Base-by-base conservation (phyloP, 192 early-diverging fungal genomes). In the Chytriomyces sp. region DNA sequence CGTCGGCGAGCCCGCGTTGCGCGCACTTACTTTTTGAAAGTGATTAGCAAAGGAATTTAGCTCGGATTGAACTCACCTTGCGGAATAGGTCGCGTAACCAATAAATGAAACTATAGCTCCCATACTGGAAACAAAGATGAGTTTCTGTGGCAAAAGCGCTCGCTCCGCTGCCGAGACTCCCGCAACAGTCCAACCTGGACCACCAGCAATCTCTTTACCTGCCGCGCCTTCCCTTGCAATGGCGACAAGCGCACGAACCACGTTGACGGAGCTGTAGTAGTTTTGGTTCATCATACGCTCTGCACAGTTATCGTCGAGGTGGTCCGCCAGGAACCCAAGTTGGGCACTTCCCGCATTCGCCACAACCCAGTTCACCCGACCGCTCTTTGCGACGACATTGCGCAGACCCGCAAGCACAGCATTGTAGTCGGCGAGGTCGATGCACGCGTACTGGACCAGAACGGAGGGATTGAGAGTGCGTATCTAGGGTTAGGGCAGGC, bases 21-120 rank as follows among this genome's bases (percentile, higher is more conserved):
- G 80, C 84, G 52, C 67, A 81, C 65, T 85, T 85, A 58, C 72
- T n/a, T n/a, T n/a, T n/a, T n/a, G n/a, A n/a, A n/a, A n/a, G n/a
- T n/a, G n/a, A n/a, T n/a, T n/a, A n/a, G n/a, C n/a, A n/a, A n/a
- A n/a, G n/a, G n/a, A n/a, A n/a, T n/a, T n/a, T n/a, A n/a, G n/a
- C n/a, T n/a, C n/a, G n/a, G n/a, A n/a, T n/a, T n/a, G n/a, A n/a
- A n/a, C n/a, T n/a, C n/a, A n/a, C n/a, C n/a, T 76, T 19, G 75
- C 76, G 25, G 67, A 17, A 72, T 85, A 85, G 0, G 55, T 60
- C 5, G 79, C 54, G 60, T 77, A 85, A 4, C 84, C 84, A 36
- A 73, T 59, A 37, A 85, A 73, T 31, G 75, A 74, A 49, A 80
- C 53, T n/a, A 76, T 39, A 2, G 78, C 74, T 2, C 52, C 31